Evolutionary conservation across 139 green algal genomes (phyloP).

Genomic region (Chlorella vulgaris): DNA sequence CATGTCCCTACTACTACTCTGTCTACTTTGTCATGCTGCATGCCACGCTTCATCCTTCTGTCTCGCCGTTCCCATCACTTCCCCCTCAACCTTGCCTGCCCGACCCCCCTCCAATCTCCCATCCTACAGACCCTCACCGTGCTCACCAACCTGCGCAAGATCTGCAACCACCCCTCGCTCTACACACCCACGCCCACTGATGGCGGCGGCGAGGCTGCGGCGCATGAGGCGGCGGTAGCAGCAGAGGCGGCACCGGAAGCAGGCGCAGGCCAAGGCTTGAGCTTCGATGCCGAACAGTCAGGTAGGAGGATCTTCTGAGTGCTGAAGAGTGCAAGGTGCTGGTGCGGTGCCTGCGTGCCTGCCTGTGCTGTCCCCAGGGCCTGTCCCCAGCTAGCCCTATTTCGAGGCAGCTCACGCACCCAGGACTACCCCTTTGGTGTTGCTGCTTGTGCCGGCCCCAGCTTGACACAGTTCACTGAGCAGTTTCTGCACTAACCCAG

Average conservation of each 20-base stretch:
- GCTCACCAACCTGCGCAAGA: conserved; percentile 70
- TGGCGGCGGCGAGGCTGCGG: background rate
- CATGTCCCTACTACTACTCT: background rate
- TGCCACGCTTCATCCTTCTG: background rate
- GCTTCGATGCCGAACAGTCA: conserved; percentile 20
- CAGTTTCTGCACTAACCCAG: too few species aligned
- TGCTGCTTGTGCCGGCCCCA: too few species aligned
- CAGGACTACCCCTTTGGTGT: too few species aligned
- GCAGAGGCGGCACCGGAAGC: background rate
- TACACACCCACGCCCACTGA: background rate
- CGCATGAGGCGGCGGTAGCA: background rate
- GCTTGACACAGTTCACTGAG: too few species aligned
- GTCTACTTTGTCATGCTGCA: background rate
- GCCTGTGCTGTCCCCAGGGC: too few species aligned
- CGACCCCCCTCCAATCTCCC: background rate
- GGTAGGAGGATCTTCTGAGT: too few species aligned
- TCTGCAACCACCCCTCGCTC: conserved; percentile 80
- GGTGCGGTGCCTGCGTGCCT: too few species aligned
- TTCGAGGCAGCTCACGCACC: too few species aligned
- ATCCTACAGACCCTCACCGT: conserved; percentile 52
- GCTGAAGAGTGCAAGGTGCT: background rate
- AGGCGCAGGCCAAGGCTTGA: background rate
- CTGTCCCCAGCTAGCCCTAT: too few species aligned
- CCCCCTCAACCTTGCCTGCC: background rate
- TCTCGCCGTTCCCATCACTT: background rate